Base-by-base conservation (phyloP, 2,329 filamentous ascomycete species). In the Macrophomina tecta region DNA sequence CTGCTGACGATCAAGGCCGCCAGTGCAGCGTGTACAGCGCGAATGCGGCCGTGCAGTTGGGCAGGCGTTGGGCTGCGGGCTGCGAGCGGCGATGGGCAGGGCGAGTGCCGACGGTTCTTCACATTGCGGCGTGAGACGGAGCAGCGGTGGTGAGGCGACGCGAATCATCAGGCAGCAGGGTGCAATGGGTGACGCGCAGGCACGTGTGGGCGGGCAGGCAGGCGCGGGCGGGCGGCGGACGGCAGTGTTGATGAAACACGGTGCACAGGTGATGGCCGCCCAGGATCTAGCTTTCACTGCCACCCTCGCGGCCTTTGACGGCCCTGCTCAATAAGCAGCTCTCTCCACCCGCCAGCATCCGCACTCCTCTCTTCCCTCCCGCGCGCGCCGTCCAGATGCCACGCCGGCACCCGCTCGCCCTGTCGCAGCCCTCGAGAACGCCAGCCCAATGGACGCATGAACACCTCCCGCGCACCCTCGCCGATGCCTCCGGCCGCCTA, bases 371-470 rank as follows among this genome's bases (percentile, higher is more conserved):
- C 23, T 23, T 23, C 49, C 46, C 23, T 34, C 45, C 23, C 38
- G 12, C 55, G 36, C 55, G 23, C 53, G 36, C 23, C 34, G 64
- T n/a, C 40, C 48, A 28, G 61, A 64, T 64, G 45, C 53, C 55
- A 40, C 40, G 40, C 52, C 53, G 16, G 32, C 42, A 23, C 48
- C 30, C n/a, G 11, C 45, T 32, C 64, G 38, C 45, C 52, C 45
- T 12, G 32, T 12, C 56, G 40, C 42, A 46, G 58, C 12, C 45
- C n/a, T 5, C 46, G 28, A 46, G 16, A 18, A 14, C 18, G 5
- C 61, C 64, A 69, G 67, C 71, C 75, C 74, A 66, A 79, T 79
- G 77, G 76, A 70, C 74, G 75, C 67, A 79, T 79, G 77, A 78
- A 69, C 73, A 73, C 72, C 70, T 72, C 23, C 34, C 42, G 70